Evolutionary conservation across 129 eudicot species (phyloP), one percentile per base, ranked within the genome.

Genomic region (Ambrosia artemisiifolia): DNA sequence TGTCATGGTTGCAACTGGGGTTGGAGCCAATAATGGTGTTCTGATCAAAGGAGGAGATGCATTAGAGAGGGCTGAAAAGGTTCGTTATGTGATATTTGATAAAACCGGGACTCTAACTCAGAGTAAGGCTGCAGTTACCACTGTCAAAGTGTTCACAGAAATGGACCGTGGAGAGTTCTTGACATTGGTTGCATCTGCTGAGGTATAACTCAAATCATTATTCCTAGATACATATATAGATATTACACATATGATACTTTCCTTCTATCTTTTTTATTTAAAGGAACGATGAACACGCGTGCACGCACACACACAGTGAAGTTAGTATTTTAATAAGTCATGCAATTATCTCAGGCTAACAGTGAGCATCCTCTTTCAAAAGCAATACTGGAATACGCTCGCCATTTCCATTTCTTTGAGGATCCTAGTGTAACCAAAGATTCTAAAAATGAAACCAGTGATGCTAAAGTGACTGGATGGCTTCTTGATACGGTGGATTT

Each of bases 31-130:
- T 75, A 87, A 92, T 69, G 95, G 96, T 32, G 98, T 92, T 75
- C 77, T 92, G 24, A 89, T 92, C 57, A 93, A 93, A 84, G 98
- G 96, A 51, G 98, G 98, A 75, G 98, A 93, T 38, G 98, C 98
- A 32, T 77, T 93, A 79, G 98, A 93, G 80, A 80, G 85, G 76
- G 96, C 96, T 66, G 92, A 89, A 71, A 89, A 85, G 82, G 78
- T 93, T 60, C 89, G 83, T 17, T 79, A 85, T 84, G 98, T 93
- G 66, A 63, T 89, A 69, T 93, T 93, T 74, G 98, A 93, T 74
- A 93, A 93, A 78, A 93, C 98, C 20, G 98, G 98, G 49, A 93
- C 98, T 17, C 78, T 92, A 57, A 93, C 98, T 72, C 95, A 93
- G 71, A 95, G 86, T 51, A 93, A 84, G 79, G 98, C 98, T 54